Evolutionary conservation across 2,329 filamentous ascomycete species (phyloP).

Genomic region (Colletotrichum filicis): DNA sequence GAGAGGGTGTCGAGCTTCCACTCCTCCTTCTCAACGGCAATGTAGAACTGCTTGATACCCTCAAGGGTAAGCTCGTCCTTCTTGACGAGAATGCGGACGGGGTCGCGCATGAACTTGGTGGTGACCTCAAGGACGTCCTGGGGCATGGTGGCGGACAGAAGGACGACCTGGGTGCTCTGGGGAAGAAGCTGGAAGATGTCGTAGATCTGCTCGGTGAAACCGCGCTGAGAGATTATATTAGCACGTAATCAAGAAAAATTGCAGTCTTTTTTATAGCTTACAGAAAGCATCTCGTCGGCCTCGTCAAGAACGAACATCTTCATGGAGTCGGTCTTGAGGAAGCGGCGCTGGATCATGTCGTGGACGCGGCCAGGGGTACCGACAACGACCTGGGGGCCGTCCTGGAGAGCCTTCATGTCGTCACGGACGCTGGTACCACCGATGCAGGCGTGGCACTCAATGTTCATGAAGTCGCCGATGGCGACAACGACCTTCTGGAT

Average conservation of each 20-base stretch:
- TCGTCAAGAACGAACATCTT: constrained; percentile 99
- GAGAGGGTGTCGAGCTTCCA: constrained; percentile 99
- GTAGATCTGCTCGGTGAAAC: constrained; percentile 99
- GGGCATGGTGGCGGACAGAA: constrained; percentile 98
- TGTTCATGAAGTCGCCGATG: constrained; percentile 99
- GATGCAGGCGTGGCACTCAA: constrained; percentile 99
- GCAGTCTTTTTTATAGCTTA: constrained; percentile 52
- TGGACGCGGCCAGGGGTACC: constrained; percentile 98
- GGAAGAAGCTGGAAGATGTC: constrained; percentile 99
- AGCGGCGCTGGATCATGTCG: constrained; percentile 99
- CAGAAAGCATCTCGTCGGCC: constrained; percentile 98
- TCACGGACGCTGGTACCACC: constrained; percentile 98
- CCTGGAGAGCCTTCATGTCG: constrained; percentile 97
- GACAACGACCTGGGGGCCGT: constrained; percentile 96
- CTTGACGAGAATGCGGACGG: constrained; percentile 98
- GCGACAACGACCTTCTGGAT: constrained; percentile 99
- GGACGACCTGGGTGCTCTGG: constrained; percentile 97
- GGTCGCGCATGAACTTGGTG: constrained; percentile 99
- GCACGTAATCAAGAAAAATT: constrained; percentile 44
- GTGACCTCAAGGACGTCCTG: constrained; percentile 99
- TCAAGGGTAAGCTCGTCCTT: constrained; percentile 99
- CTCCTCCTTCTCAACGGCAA: constrained; percentile 99
- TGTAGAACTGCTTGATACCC: constrained; percentile 99
- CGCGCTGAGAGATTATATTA: constrained; percentile 67
- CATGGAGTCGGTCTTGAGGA: constrained; percentile 96